Base-by-base conservation (phyloP, 306 rosid species). In the Rosa lucieae region DNA sequence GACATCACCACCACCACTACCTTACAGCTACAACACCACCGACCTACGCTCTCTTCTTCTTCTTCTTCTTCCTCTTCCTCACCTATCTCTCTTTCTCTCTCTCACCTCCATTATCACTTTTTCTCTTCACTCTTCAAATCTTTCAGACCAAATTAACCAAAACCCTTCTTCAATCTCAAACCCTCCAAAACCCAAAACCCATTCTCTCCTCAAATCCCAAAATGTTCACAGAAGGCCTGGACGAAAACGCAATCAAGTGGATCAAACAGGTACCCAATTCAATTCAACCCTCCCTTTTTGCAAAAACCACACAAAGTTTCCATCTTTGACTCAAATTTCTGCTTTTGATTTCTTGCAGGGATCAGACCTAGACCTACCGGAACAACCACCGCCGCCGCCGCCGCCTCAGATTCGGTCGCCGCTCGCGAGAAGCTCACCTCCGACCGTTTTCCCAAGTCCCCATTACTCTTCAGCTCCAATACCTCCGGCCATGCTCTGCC, bases 161-260 rank as follows among this genome's bases (percentile, higher is more conserved):
- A 48, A 7, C 69, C 46, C 72, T 8, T 49, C 40, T 51, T 21
- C 43, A 32, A 6, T 49, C 69, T 10, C 51, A 56, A 21, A 17
- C 10, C 23, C 21, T 5, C 12, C 11, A 32, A 32, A 32, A 32
- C 37, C 37, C 3, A 32, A 23, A 6, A 32, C 13, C 20, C 5
- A 63, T 32, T 32, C 37, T 32, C 37, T 32, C 37, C 37, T 32
- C 37, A 0, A 11, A 15, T 32, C 3, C 0, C 14, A 82, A 47
- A 63, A 94, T 92, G 99, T 95, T 95, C 89, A 91, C 97, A 0
- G 88, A 95, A 82, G 99, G 99, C 47, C 92, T 95, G 0, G 99
- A 95, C 79, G 98, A 95, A 80, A 91, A 46, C 78, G 98, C 99
- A 1, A 88, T 95, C 75, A 78, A 89, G 77, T 95, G 99, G 99